A percentile compares a stretch with the other conserved stretches of the same genome.
Conservation (phyloP, 208 protist species). For the Wallacemonas sp. region DNA sequence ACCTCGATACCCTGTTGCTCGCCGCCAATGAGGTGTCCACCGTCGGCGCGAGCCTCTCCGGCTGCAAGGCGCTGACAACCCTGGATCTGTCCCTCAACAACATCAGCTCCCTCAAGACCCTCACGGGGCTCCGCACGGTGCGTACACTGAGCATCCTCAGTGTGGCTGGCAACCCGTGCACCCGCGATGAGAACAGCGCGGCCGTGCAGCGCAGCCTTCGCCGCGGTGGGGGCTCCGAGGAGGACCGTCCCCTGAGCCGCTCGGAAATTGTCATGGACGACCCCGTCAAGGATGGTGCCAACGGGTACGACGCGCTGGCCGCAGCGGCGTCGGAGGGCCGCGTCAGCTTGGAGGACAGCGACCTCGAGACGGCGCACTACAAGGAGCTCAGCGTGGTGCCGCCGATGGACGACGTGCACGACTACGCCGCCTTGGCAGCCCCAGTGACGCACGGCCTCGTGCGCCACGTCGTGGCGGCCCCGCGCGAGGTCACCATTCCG, state of each 20-base stretch:
- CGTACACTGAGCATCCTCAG: constrained; percentile 35
- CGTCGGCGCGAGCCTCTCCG: constrained; percentile 37
- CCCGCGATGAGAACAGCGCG: neutral
- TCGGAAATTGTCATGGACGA: constrained; percentile 35
- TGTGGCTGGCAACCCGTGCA: constrained; percentile 46
- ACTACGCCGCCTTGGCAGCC: constrained; percentile 37
- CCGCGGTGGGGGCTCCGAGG: neutral
- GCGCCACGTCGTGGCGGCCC: constrained; percentile 27
- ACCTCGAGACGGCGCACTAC: constrained; percentile 11
- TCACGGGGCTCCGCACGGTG: constrained; percentile 28
- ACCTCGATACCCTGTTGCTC: constrained; percentile 64
- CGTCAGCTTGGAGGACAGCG: constrained; percentile 3
- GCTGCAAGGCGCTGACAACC: constrained; percentile 31
- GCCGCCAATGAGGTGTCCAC: constrained; percentile 47
- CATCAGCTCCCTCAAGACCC: constrained; percentile 35
- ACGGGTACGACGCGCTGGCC: neutral
- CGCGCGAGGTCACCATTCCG: constrained; percentile 22
- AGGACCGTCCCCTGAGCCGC: constrained; percentile 20
- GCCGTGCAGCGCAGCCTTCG: neutral
- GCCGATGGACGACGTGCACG: constrained; percentile 13
- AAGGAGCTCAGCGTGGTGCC: constrained; percentile 14
- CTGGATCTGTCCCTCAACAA: constrained; percentile 50
- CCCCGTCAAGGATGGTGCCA: neutral
- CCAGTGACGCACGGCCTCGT: constrained; percentile 31
- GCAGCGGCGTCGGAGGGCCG: neutral